Base-by-base conservation (phyloP, 352 stramenopile genomes). In the Paralagenidium karlingii region DNA sequence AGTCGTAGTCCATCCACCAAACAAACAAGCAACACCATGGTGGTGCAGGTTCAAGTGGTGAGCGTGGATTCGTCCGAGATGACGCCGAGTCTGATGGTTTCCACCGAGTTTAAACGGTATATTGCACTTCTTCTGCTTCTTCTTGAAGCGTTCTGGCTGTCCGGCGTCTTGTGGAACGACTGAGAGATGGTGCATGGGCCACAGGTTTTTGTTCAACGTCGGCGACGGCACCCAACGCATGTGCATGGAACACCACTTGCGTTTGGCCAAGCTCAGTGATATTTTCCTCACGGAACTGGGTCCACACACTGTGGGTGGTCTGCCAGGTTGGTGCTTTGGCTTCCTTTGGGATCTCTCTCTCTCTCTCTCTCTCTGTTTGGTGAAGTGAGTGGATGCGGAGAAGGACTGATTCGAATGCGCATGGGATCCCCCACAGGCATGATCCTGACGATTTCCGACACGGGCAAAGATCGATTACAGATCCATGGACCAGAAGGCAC, bases 161-260 rank as follows among this genome's bases (percentile, higher is more conserved):
- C 7, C 7, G 22, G n/a, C n/a, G n/a, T n/a, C n/a, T n/a, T n/a
- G n/a, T n/a, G n/a, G n/a, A n/a, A n/a, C n/a, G n/a, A n/a, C n/a
- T n/a, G n/a, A n/a, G n/a, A n/a, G n/a, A n/a, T n/a, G n/a, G n/a
- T n/a, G n/a, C n/a, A n/a, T n/a, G n/a, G n/a, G n/a, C n/a, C 22
- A 7, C 30, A 85, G 71, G n/a, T 88, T 92, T 48, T 46, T 95
- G 16, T 94, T 95, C 47, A 92, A 95, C 41, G 82, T 90, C 9
- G 78, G 82, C 20, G 83, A 94, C 51, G 83, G 83, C 45, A 90
- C 63, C 7, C 83, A 95, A 49, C 66, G 83, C 20, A 61, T 94
- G 53, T 94, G 77, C 57, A 94, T 93, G 77, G 83, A 95, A 62
- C 83, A 95, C 59, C 74, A 88, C 55, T 66, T 94, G 45, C 75